Base-by-base conservation (phyloP, 139 green algal genomes). In the Chlamydomonas incerta region DNA sequence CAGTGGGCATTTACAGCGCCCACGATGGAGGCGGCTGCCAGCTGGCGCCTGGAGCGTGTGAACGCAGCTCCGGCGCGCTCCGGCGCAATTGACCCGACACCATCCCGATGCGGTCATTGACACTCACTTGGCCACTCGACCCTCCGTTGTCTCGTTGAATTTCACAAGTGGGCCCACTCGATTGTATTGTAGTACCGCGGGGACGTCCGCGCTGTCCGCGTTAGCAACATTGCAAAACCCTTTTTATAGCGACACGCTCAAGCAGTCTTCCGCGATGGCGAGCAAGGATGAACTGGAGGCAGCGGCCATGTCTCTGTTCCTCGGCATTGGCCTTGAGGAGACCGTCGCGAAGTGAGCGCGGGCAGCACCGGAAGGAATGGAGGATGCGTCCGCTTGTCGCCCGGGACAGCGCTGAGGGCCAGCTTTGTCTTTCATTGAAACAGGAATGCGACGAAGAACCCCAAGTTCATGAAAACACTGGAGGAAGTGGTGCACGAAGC, bases 381-480 rank as follows among this genome's bases (percentile, higher is more conserved):
- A 15, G 23, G 18, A 23, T 66, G 8, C 18, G 3, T 2, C 2
- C 0, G 60, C 23, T 10, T 2, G 60, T 21, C 20, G 20, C 17
- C 20, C 55, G 55, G 60, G 60, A 66, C 18, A 23, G 3, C 55
- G 20, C 55, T 23, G 60, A 23, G 8, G 23, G 31, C 3, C 10
- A 24, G 2, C 8, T n/a, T 29, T 4, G 23, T n/a, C 20, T 66
- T 28, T 3, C 8, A 50, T 41, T 21, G 35, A 18, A 68, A 37
- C 91, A 98, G 96, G 91, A 87, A 93, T 37, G 82, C 90, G 10
- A 33, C 93, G 33, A 94, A 94, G n/a, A 98, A 98, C 70, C 57
- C 82, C 26, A 98, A 98, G 93, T 90, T 97, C 29, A 69, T 87
- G 3, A 82, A 94, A 65, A 88, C 87, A 10, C 85, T 98, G 35